Base-by-base conservation (phyloP, 2,329 filamentous ascomycete species). In the Chaetomium olivaceum region DNA sequence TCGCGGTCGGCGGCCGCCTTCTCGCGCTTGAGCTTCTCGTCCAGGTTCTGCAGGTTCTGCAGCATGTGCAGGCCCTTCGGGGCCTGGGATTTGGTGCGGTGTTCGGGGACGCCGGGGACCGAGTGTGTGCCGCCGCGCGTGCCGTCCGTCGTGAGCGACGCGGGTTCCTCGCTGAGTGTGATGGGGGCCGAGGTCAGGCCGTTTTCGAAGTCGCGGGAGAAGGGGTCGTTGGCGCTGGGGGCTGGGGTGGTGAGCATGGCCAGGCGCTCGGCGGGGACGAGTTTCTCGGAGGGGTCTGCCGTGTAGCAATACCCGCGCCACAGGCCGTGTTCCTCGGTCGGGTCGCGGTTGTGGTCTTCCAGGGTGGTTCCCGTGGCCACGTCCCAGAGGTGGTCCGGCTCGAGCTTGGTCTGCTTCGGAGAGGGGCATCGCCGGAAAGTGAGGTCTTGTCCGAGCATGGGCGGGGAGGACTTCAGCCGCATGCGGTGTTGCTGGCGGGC, bases 391-490 rank as follows among this genome's bases (percentile, higher is more conserved):
- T 92, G 90, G 63, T 91, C 89, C 0, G 91, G 88, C 74, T 96
- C 92, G 73, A 96, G 90, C 73, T 92, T 89, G 19, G 93, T 96
- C 62, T 89, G 86, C 76, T 94, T 89, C 6, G 94, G 94, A 29
- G 93, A 97, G 11, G 85, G 83, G 75, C 92, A 97, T 75, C 85
- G 86, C 39, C 92, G 91, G 75, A 97, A 96, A 29, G 83, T 81
- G 62, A 98, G 85, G 70, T 96, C 91, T 64, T 82, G 80, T 63
- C 94, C 94, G 12, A 97, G 86, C 93, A 98, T 96, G 11, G 94
- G 94, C 50, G 94, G 94, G 67, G 87, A 88, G 43, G 67, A 61
- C 23, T 70, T 74, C 16, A 70, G 67, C 25, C 82, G 82, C 80
- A 87, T 85, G 29, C 82, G 80, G 67, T 82, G 79, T 48, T 86